Evolutionary conservation across 2,329 filamentous ascomycete species (phyloP).

Genomic region (Cladophialophora psammophila): DNA sequence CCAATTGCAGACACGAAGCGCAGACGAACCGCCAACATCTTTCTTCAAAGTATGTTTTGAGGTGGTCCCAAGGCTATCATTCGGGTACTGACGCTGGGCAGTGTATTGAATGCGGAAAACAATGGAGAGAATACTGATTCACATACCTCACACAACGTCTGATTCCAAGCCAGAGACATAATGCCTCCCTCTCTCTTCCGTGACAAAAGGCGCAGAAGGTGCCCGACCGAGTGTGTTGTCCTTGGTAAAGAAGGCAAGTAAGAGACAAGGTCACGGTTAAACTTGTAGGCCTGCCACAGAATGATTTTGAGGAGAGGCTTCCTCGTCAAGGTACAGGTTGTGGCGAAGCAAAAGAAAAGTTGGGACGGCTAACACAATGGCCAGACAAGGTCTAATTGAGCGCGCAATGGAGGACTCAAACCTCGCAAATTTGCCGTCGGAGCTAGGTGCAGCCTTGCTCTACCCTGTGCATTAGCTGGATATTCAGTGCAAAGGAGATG

Average conservation of each 20-base stretch:
- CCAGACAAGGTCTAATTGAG: background rate
- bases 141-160: background rate
- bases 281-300: background rate
- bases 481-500: background rate
- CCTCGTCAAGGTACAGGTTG: background rate
- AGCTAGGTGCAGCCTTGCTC: background rate
- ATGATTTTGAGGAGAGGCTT: background rate
- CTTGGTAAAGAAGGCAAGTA: background rate
- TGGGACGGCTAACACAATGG: background rate
- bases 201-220: background rate
- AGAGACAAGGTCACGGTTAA: background rate
- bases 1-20: slow-evolving; percentile 96
- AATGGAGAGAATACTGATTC: slow-evolving; percentile 58
- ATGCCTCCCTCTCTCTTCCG: background rate
- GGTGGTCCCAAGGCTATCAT: background rate
- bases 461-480: background rate
- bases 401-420: background rate
- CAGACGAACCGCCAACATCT: slow-evolving; percentile 97
- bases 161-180: background rate
- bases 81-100: slow-evolving; percentile 36
- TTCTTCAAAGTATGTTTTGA: slow-evolving; percentile 77
- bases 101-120: slow-evolving; percentile 56
- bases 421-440: background rate
- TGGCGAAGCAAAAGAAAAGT: background rate
- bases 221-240: background rate